These are phyloP conservation scores for Phialocephala sp. DNA, from an alignment of 2,329 filamentous ascomycete genomes.

Conservation along the genomic window DNA sequence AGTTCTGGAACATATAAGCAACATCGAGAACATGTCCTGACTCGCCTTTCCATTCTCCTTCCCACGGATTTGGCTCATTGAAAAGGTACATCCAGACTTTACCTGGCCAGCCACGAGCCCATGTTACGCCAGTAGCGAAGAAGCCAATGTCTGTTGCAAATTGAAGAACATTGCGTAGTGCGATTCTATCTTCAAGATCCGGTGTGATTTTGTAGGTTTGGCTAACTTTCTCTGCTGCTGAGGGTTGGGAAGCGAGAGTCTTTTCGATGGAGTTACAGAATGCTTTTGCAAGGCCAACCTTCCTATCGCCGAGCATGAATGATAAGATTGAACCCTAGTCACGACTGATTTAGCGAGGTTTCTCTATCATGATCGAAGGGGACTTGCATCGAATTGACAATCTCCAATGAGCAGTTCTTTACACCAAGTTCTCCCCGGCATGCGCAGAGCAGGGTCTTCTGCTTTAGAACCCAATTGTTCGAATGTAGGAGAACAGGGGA, in stretches of 20 bases:
- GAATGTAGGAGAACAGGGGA: slow-evolving; percentile 41
- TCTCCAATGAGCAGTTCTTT: slow-evolving; percentile 54
- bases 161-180: slow-evolving; percentile 48
- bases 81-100: slow-evolving; percentile 50
- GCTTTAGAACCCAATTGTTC: slow-evolving; percentile 12
- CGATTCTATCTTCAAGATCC: slow-evolving; percentile 48
- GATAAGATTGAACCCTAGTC: slow-evolving; percentile 18
- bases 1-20: slow-evolving; percentile 53
- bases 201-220: slow-evolving; percentile 46
- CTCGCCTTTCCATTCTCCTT: slow-evolving; percentile 48
- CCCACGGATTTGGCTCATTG: slow-evolving; percentile 54
- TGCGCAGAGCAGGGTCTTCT: slow-evolving; percentile 23
- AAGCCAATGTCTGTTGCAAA: slow-evolving; percentile 54
- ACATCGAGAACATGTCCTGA: slow-evolving; percentile 53
- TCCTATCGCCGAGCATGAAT: slow-evolving; percentile 26
- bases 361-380: background rate
- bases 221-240: slow-evolving; percentile 41
- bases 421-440: slow-evolving; percentile 53
- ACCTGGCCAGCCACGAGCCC: slow-evolving; percentile 46
- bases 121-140: slow-evolving; percentile 49
- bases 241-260: slow-evolving; percentile 28
- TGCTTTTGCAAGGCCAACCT: slow-evolving; percentile 41
- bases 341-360: background rate
- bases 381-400: slow-evolving; percentile 51
- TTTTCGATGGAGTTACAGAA: slow-evolving; percentile 43